These are phyloP conservation scores for Colletotrichum tropicicola DNA, from an alignment of 2,329 filamentous ascomycete species.

Conservation along the genomic window DNA sequence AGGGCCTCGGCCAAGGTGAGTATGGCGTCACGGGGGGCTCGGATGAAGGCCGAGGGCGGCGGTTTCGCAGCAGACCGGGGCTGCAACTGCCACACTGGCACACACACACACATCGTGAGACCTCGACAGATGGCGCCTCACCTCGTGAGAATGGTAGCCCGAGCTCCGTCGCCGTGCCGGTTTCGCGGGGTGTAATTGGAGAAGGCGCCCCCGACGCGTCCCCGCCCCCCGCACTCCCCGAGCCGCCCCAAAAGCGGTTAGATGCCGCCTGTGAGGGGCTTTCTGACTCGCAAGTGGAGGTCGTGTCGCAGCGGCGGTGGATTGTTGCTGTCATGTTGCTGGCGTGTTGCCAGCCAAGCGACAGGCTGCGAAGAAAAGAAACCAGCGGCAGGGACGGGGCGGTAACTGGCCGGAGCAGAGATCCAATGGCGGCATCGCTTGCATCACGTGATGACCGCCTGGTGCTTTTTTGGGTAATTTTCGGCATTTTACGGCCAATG, in stretches of 20 bases:
- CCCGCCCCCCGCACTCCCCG: not conserved
- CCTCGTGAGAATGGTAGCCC: slow-evolving; percentile 8
- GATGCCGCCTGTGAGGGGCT: not conserved
- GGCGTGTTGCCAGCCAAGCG: not conserved
- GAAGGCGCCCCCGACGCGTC: not conserved
- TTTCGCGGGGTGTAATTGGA: slow-evolving; percentile 7
- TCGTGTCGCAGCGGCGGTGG: not conserved
- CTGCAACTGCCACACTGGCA: not conserved
- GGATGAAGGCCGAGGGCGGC: not conserved
- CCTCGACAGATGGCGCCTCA: not conserved
- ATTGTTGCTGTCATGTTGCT: not conserved
- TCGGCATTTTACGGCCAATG: not conserved
- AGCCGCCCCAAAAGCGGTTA: not conserved
- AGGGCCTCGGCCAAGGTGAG: slow-evolving; percentile 1
- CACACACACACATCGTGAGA: not conserved
- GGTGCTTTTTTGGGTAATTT: too few relatives aligned
- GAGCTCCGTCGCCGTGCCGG: not conserved
- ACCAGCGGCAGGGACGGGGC: too few relatives aligned
- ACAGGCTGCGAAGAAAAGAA: too few relatives aligned
- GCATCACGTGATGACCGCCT: too few relatives aligned
- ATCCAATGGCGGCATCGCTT: not conserved
- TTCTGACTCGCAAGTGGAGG: slow-evolving; percentile 19
- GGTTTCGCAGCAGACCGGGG: not conserved
- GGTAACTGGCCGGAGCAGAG: not conserved
- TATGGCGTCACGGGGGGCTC: not conserved